Conservation (phyloP, 2,329 filamentous ascomycete species). For the Alternaria novae-zelandiae region DNA sequence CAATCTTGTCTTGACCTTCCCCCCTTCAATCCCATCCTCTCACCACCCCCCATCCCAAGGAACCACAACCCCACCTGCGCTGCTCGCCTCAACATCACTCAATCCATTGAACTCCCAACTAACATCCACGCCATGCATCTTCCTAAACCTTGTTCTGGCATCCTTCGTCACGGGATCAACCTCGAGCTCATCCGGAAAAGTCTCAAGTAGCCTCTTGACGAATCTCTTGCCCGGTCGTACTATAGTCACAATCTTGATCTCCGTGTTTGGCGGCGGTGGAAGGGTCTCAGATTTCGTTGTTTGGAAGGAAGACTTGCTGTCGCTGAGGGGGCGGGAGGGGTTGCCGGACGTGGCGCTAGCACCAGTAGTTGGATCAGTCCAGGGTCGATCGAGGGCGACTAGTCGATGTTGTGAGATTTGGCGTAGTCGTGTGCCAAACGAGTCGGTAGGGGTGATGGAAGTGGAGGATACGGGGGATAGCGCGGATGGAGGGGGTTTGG, state of each 20-base stretch:
- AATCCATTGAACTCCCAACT: conserved; percentile 42
- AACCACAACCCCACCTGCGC: background rate
- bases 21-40: background rate
- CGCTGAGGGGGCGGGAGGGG: fast-evolving
- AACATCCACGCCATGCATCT: conserved; percentile 39
- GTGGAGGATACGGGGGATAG: background rate
- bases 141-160: conserved; percentile 42
- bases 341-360: background rate
- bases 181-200: conserved; percentile 61
- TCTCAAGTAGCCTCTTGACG: conserved; percentile 55
- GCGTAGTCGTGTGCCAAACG: background rate
- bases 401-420: background rate
- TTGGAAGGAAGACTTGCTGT: background rate
- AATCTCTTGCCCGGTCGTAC: conserved; percentile 48
- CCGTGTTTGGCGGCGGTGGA: conserved; percentile 1
- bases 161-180: conserved; percentile 37
- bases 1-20: background rate
- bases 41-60: background rate
- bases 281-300: background rate
- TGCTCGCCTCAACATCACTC: background rate
- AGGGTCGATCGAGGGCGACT: background rate
- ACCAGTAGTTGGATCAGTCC: background rate
- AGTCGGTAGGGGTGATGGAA: background rate
- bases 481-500: background rate
- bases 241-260: conserved; percentile 47